phyloP scores from a whole-genome alignment of 1,284 basidiomycete species.

The Veloporphyrellus conicus region DNA sequence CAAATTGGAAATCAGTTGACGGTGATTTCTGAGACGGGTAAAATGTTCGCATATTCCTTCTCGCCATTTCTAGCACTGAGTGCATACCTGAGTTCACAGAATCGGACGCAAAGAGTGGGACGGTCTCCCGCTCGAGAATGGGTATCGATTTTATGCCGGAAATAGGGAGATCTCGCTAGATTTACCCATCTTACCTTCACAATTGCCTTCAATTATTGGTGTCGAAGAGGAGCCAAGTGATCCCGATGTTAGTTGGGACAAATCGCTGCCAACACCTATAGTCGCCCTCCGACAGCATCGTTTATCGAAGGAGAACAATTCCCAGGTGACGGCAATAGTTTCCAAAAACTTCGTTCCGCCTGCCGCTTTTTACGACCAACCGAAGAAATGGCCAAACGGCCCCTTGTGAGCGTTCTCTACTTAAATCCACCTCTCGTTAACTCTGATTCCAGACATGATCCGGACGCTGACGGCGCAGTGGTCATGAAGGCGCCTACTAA shows the following conservation, averaged over 20 bases:
- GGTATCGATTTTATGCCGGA: slow-evolving; percentile 49
- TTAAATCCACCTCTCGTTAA: slow-evolving; percentile 5
- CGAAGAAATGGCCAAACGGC: slow-evolving; percentile 43
- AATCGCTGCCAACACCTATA: background rate
- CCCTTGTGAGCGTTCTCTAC: slow-evolving; percentile 47
- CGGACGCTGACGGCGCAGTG: slow-evolving; percentile 69
- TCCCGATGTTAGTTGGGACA: slow-evolving; percentile 10
- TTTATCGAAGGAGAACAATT: slow-evolving; percentile 27
- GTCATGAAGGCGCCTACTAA: slow-evolving; percentile 81
- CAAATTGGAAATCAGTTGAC: slow-evolving; percentile 48
- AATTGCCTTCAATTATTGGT: slow-evolving; percentile 47
- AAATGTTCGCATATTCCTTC: slow-evolving; percentile 44
- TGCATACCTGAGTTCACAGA: slow-evolving; percentile 35
- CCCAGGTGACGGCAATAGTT: slow-evolving; percentile 1
- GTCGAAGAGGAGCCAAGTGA: slow-evolving; percentile 29
- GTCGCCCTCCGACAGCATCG: slow-evolving; percentile 4
- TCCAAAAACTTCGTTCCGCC: slow-evolving; percentile 50
- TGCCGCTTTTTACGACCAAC: slow-evolving; percentile 54
- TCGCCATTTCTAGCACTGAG: slow-evolving; percentile 11
- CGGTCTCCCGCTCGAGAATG: slow-evolving; percentile 46
- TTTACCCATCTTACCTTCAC: slow-evolving; percentile 42
- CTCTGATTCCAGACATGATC: slow-evolving; percentile 56
- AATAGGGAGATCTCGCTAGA: slow-evolving; percentile 65
- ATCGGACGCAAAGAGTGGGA: slow-evolving; percentile 63
- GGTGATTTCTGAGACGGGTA: slow-evolving; percentile 66